Conservation (phyloP, 75 land plant genomes). For the Isoetes taiwanensis region DNA sequence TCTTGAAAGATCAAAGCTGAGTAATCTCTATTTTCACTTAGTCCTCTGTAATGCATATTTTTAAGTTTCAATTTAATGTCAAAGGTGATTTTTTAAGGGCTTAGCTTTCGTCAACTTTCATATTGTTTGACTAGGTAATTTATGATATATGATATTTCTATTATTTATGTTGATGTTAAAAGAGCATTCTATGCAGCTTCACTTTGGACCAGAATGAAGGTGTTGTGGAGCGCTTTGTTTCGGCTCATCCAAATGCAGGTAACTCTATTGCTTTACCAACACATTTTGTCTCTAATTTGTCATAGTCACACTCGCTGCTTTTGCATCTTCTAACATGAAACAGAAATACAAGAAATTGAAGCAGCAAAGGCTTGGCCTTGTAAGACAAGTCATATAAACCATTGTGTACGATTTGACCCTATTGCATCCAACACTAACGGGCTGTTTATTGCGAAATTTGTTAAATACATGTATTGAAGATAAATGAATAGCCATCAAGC, state of each 20-base stretch:
- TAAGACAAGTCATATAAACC: conserved; percentile 35
- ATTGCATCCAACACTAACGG: conserved; percentile 70
- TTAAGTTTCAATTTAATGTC: too few relatives aligned
- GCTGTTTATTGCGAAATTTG: conserved; percentile 75
- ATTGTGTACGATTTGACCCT: conserved; percentile 77
- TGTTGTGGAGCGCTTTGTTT: conserved; percentile 65
- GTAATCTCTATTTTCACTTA: too few relatives aligned
- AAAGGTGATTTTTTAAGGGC: too few relatives aligned
- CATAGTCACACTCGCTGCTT: neutral
- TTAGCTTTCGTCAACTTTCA: too few relatives aligned
- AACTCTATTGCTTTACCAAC: neutral
- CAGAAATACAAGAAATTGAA: conserved; percentile 59
- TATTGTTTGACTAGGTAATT: too few relatives aligned
- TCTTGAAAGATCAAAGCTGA: too few relatives aligned
- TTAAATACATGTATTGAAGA: too few relatives aligned
- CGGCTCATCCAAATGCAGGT: conserved; percentile 55
- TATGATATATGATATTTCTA: too few relatives aligned
- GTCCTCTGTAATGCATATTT: too few relatives aligned
- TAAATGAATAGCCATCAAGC: too few relatives aligned
- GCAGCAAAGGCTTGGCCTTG: conserved; percentile 67
- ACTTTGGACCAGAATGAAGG: conserved; percentile 81
- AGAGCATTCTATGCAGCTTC: conserved; percentile 51
- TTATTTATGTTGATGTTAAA: too few relatives aligned
- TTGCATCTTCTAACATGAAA: neutral
- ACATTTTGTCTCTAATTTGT: neutral